Evolutionary conservation across 805 yeast genomes (phyloP).

Genomic region (Saturnispora ahearnii): DNA sequence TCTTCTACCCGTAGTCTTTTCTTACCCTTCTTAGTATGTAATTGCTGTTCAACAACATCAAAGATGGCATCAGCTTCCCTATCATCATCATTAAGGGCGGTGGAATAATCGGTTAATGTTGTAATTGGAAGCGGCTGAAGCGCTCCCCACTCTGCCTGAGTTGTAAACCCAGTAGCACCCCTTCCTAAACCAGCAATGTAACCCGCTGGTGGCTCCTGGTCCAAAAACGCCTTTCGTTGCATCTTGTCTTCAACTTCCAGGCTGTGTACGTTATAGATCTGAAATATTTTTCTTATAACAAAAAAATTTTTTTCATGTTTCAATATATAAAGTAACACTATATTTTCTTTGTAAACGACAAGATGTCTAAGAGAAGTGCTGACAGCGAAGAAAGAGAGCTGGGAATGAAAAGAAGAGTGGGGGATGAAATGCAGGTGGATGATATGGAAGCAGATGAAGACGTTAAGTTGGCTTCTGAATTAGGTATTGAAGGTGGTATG

Average conservation of each 20-base stretch:
- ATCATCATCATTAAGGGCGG: conserved; percentile 29
- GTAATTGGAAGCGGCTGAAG: conserved; percentile 30
- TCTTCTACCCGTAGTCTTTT: conserved; percentile 15
- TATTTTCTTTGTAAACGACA: background rate
- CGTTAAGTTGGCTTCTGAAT: conserved; percentile 51
- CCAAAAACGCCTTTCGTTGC: conserved; percentile 60
- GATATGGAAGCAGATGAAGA: conserved; percentile 28
- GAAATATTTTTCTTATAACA: background rate
- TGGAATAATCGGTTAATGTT: conserved; percentile 9
- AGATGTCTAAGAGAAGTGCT: conserved; percentile 30
- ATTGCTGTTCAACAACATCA: conserved; percentile 52
- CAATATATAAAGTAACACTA: background rate
- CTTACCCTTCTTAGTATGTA: conserved; percentile 26
- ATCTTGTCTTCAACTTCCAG: conserved; percentile 16
- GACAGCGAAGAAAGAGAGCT: conserved; percentile 18
- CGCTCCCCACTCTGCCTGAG: conserved; percentile 66
- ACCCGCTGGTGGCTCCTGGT: conserved; percentile 81
- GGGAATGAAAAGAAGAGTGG: conserved; percentile 13
- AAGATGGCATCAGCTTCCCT: conserved; percentile 77
- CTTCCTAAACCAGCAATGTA: conserved; percentile 90
- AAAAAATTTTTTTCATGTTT: conserved; percentile 10
- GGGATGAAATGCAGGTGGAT: conserved; percentile 18
- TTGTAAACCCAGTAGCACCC: conserved; percentile 91
- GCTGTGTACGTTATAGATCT: conserved; percentile 6
- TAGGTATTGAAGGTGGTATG: conserved; percentile 59